Evolutionary conservation across 2,329 filamentous ascomycete genomes (phyloP), one percentile per base, ranked within the genome.

Genomic region (Fusarium heterosporum): DNA sequence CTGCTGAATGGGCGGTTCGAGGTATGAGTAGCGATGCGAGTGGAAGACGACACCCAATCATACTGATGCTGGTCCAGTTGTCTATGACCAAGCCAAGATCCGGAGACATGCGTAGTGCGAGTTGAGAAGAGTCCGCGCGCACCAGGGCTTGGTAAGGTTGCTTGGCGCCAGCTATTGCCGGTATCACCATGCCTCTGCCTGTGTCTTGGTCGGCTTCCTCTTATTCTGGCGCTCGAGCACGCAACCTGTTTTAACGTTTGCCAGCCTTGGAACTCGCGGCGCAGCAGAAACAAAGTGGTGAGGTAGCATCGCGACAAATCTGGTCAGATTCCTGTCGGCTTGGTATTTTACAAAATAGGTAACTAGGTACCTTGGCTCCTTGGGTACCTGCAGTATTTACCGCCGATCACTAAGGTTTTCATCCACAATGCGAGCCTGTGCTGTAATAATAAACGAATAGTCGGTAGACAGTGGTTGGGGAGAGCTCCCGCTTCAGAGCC

Each of bases 81-180:
- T 68, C 63, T 55, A 55, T 68, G 69, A 66, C 57, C 52, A 53
- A 68, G 64, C 60, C 69, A 71, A 67, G 61, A 69, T 72, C 64
- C 50, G 40, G 41, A 67, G 59, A 58, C 58, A 55, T 65, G 63
- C 42, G 66, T 62, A 63, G 69, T 72, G 61, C 64, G 65, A 71
- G 61, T 34, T 61, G 57, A 57, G 42, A 61, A 61, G 62, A 68
- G 55, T 55, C 64, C 28, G 59, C 38, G 51, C 59, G 48, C 48
- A 61, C 61, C 64, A 55, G n/a, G 30, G 41, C 55, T 43, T 48
- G 28, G 38, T 45, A 40, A 55, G 46, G 46, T 41, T 60, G 42
- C 66, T 69, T 61, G 57, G 59, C 61, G 61, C 66, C 55, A 61
- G 49, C 52, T 64, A 49, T 62, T 58, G 46, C 55, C 41, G 43